Conservation (phyloP, 768 basidiomycete species). For the Lentinula boryana region DNA sequence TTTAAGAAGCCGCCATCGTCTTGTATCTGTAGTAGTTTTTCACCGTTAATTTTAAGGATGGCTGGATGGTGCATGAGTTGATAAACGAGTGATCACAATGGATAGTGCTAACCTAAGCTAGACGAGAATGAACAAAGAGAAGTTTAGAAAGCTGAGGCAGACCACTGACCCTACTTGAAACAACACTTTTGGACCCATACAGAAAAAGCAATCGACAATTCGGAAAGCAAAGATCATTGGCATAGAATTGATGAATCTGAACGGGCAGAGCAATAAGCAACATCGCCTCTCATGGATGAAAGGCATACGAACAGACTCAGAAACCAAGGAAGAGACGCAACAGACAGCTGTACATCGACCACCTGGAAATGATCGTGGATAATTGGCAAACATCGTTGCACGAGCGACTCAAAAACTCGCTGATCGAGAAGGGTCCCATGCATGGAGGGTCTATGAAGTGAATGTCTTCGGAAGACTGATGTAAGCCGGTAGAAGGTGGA, state of each 20-base stretch:
- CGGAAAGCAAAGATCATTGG: slow-evolving; percentile 98
- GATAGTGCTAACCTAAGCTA: slow-evolving; percentile 47
- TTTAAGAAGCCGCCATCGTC: slow-evolving; percentile 97
- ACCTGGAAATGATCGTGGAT: slow-evolving; percentile 88
- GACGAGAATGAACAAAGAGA: slow-evolving; percentile 8
- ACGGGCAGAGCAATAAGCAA: background rate
- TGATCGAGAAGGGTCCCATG: slow-evolving; percentile 98
- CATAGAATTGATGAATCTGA: slow-evolving; percentile 87
- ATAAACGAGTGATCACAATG: slow-evolving; percentile 7
- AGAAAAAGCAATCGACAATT: slow-evolving; percentile 96
- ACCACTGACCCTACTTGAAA: slow-evolving; percentile 92
- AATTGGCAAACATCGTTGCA: slow-evolving; percentile 82
- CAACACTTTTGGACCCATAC: slow-evolving; percentile 97
- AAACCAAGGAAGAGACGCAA: slow-evolving; percentile 98
- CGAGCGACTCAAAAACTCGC: slow-evolving; percentile 93
- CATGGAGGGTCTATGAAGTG: slow-evolving; percentile 77
- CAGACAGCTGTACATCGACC: slow-evolving; percentile 94
- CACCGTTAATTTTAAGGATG: slow-evolving; percentile 96
- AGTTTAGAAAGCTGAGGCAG: background rate
- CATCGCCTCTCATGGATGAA: slow-evolving; percentile 5
- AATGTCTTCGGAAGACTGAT: background rate
- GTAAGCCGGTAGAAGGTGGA: background rate
- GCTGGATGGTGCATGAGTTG: slow-evolving; percentile 39
- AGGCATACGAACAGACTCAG: slow-evolving; percentile 73
- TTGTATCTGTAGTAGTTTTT: slow-evolving; percentile 84